Conservation (phyloP, 371 early-diverging fungal genomes). For the Rhizopus delemar region DNA sequence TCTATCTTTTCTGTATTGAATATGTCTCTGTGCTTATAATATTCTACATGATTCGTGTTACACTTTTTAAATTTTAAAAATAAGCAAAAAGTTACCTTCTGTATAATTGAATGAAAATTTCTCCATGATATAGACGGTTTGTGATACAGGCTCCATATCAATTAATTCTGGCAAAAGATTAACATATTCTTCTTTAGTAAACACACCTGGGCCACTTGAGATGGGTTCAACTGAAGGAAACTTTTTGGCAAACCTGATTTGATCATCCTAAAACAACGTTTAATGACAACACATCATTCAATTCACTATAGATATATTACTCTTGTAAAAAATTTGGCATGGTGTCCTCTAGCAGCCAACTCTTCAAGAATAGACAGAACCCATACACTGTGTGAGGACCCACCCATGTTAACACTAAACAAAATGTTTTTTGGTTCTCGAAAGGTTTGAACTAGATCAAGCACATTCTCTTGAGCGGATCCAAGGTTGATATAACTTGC, state of each 20-base stretch:
- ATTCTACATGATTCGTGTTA: neutral
- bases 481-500: neutral
- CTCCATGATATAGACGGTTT: neutral
- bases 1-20: slow-evolving; percentile 12
- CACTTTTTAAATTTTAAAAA: neutral
- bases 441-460: neutral
- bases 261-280: slow-evolving; percentile 9
- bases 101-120: no score
- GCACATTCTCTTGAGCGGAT: neutral
- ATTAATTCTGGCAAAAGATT: neutral
- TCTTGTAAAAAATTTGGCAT: slow-evolving; percentile 8
- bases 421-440: slow-evolving; percentile 16
- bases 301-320: slow-evolving; percentile 6
- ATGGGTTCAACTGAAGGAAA: slow-evolving; percentile 16
- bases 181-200: neutral
- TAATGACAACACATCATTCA: neutral
- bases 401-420: slow-evolving; percentile 17
- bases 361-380: slow-evolving; percentile 21
- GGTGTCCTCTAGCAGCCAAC: slow-evolving; percentile 18
- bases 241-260: slow-evolving; percentile 19
- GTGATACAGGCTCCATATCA: neutral
- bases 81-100: no score
- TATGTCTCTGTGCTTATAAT: neutral
- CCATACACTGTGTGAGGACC: slow-evolving; percentile 22
- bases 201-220: slow-evolving; percentile 10